A percentile compares a stretch with the other conserved stretches of the same genome.
Evolutionary conservation across 768 basidiomycete species (phyloP).

Genomic region (Tephrocybe rancida): DNA sequence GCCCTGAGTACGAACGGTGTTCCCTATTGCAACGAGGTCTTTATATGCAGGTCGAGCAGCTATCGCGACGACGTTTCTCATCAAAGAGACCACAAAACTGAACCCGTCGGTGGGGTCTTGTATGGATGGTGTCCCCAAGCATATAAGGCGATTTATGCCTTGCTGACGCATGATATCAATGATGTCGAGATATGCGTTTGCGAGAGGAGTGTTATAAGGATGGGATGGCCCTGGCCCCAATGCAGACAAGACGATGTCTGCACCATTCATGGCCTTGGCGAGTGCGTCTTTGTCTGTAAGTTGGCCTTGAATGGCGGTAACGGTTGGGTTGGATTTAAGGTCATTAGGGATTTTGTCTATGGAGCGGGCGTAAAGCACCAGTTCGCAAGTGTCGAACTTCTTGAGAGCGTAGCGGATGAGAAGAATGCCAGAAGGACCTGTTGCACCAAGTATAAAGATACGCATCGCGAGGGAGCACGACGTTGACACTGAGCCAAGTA

Average conservation of each 20-base stretch:
- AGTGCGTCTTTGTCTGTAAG: constrained; percentile 55
- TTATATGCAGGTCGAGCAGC: constrained; percentile 61
- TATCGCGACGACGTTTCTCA: constrained; percentile 43
- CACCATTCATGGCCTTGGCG: constrained; percentile 53
- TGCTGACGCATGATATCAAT: constrained; percentile 59
- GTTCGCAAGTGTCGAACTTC: constrained; percentile 34
- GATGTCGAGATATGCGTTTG: constrained; percentile 57
- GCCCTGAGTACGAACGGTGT: constrained; percentile 50
- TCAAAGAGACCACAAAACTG: constrained; percentile 43
- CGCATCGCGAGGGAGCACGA: constrained; percentile 29
- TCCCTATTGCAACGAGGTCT: constrained; percentile 67
- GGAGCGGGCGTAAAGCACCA: constrained; percentile 66
- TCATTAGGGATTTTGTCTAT: constrained; percentile 64
- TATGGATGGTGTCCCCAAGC: constrained; percentile 69
- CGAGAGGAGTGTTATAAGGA: constrained; percentile 57
- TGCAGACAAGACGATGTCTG: constrained; percentile 66
- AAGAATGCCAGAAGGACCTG: constrained; percentile 60
- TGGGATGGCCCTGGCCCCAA: constrained; percentile 59
- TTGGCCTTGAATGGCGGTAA: constrained; percentile 56
- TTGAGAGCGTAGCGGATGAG: constrained; percentile 58
- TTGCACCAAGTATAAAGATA: constrained; percentile 70
- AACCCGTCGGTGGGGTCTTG: constrained; percentile 61
- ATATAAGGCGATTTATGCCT: constrained; percentile 59
- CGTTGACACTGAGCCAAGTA: too few relatives aligned
- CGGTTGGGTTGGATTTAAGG: constrained; percentile 41